Evolutionary conservation across 306 rosid species (phyloP), one percentile per base, ranked within the genome.

Genomic region (Ormosia semicastrata): DNA sequence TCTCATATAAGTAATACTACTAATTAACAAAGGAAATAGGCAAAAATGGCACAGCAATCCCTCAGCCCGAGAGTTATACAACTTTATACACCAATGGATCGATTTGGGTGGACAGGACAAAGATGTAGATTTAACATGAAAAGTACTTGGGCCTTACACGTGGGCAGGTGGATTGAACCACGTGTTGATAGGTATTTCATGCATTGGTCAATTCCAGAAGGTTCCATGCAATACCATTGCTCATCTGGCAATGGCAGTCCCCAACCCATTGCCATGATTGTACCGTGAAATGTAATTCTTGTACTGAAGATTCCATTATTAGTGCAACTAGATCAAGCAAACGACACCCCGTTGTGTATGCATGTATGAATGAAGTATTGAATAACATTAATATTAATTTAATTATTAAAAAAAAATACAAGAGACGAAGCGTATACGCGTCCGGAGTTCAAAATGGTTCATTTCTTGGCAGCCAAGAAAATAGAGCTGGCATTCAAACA

Each of bases 161-260:
- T 57, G 13, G 37, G 50, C 40, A 80, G 54, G 33, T 4, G 52
- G 40, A 17, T 72, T 40, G 24, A 63, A 58, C 60, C 80, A 84
- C 5, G 74, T 84, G 84, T 75, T 80, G 13, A 9, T 30, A 2
- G 46, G 10, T 29, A 65, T 49, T 62, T 40, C 82, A 84, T 79
- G 87, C 81, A 84, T 67, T 74, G 84, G 69, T n/a, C 60, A 66
- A 58, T 59, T 67, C 18, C 54, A 17, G 15, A 53, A 60, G 66
- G 30, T 71, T 50, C 62, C 70, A 77, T 70, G 41, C 71, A 14
- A 32, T 7, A 33, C 1, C 34, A 29, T 17, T 77, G 66, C 53
- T 50, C 46, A 29, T 53, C 34, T 52, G 67, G 56, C 57, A 66
- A 37, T 76, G 39, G 1, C 73, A 34, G 33, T 12, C 43, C 36